These are phyloP conservation scores for Pythium scleroteichum DNA, from an alignment of 352 stramenopile genomes.

Conservation along the genomic window DNA sequence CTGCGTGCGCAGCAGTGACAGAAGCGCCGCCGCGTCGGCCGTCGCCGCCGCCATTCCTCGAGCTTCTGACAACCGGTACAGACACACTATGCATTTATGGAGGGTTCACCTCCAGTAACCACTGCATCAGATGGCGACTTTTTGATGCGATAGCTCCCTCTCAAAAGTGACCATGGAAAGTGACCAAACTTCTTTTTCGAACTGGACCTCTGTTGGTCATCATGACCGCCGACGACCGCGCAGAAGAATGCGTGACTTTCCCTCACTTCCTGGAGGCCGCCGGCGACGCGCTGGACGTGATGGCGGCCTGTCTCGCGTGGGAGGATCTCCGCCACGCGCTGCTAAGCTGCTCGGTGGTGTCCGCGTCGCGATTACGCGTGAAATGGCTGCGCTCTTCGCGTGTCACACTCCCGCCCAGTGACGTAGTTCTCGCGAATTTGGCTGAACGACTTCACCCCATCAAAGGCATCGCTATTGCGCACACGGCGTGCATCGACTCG, in stretches of 20 bases:
- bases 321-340: not conserved
- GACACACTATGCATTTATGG: not conserved
- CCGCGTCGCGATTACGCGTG: conserved; percentile 4
- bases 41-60: not conserved
- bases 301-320: conserved; percentile 12
- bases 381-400: not conserved
- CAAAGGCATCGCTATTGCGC: not conserved
- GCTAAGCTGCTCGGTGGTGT: not conserved
- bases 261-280: not conserved
- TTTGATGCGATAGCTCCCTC: too few relatives aligned
- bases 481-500: not conserved
- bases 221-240: not conserved
- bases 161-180: too few relatives aligned
- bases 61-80: not conserved
- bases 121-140: too few relatives aligned
- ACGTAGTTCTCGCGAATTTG: not conserved
- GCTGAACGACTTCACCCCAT: not conserved
- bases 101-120: too few relatives aligned
- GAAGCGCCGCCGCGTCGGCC: conserved; percentile 3
- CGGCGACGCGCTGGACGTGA: conserved; percentile 4
- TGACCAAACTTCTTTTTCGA: too few relatives aligned
- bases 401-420: conserved; percentile 2
- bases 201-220: not conserved
- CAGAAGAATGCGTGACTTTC: not conserved
- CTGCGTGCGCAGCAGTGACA: conserved; percentile 24